Conservation (phyloP, 345 rosid genomes). For the Eucalyptus pauciflora region DNA sequence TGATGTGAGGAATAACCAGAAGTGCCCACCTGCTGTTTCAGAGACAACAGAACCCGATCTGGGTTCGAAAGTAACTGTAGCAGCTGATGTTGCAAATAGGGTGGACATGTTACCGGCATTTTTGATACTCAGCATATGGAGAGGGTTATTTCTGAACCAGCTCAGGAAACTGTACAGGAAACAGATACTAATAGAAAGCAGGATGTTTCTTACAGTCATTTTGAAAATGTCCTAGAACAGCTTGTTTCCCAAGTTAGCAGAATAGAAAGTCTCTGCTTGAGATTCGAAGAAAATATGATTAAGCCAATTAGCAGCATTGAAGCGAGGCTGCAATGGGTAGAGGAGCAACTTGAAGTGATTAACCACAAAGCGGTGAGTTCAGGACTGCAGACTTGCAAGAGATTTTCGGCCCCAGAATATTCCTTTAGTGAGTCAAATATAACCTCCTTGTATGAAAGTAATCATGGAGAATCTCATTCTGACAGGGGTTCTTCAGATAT, state of each 20-base stretch:
- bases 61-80: not conserved
- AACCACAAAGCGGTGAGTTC: conserved; percentile 20
- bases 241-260: not conserved
- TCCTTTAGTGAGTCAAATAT: conserved; percentile 36
- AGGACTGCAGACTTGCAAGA: conserved; percentile 17
- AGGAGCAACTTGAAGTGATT: conserved; percentile 62
- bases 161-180: conserved; percentile 9
- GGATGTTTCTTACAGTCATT: conserved; percentile 12
- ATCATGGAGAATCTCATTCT: conserved; percentile 6
- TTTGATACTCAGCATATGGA: accelerated
- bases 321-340: conserved; percentile 66
- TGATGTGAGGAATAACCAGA: not conserved
- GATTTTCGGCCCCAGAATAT: conserved; percentile 51
- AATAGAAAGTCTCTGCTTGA: not conserved
- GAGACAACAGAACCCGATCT: conserved; percentile 3
- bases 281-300: conserved; percentile 71
- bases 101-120: too few relatives aligned
- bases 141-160: not conserved
- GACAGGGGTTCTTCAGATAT: not conserved
- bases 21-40: not conserved
- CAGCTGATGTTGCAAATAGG: not conserved
- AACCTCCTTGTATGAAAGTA: conserved; percentile 19
- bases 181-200: conserved; percentile 17
- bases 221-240: conserved; percentile 40
- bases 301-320: conserved; percentile 72